These are phyloP conservation scores for Macrotyloma uniflorum DNA, from an alignment of 306 rosid genomes.

Conservation along the genomic window DNA sequence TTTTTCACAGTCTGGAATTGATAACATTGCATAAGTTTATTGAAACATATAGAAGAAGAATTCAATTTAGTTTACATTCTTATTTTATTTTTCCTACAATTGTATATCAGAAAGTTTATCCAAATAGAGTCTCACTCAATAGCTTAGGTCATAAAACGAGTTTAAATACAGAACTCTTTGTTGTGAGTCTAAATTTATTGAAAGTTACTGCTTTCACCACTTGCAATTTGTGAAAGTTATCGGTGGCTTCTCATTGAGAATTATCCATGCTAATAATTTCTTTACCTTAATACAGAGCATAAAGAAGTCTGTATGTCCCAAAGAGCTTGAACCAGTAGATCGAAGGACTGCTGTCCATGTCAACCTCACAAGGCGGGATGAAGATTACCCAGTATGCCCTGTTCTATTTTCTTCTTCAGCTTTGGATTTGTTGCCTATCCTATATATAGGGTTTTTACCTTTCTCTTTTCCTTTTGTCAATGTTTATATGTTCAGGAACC, in stretches of 20 bases:
- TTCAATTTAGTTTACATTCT: no score
- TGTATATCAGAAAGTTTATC: neutral
- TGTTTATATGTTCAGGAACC: slow-evolving; percentile 62
- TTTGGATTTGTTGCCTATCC: slow-evolving; percentile 7
- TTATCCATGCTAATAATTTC: slow-evolving; percentile 20
- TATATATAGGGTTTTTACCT: neutral
- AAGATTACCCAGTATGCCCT: slow-evolving; percentile 73
- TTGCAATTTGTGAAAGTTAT: neutral
- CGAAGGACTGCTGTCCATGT: slow-evolving; percentile 70
- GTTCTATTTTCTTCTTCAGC: neutral
- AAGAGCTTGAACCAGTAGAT: slow-evolving; percentile 78
- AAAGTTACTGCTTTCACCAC: slow-evolving; percentile 2
- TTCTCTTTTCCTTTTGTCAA: slow-evolving; percentile 6
- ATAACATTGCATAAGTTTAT: no score
- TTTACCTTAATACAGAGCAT: slow-evolving; percentile 73
- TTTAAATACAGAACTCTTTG: no score
- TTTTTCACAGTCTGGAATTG: neutral
- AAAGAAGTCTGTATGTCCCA: slow-evolving; percentile 82
- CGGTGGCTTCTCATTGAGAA: neutral
- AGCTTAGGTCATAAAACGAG: neutral
- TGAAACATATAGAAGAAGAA: no score
- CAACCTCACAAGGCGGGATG: slow-evolving; percentile 63
- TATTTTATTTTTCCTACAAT: no score
- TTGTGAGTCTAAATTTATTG: neutral
- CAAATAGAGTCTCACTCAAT: neutral